phyloP scores from a whole-genome alignment of 768 basidiomycete genomes.

The Phanerochaete sordida region DNA sequence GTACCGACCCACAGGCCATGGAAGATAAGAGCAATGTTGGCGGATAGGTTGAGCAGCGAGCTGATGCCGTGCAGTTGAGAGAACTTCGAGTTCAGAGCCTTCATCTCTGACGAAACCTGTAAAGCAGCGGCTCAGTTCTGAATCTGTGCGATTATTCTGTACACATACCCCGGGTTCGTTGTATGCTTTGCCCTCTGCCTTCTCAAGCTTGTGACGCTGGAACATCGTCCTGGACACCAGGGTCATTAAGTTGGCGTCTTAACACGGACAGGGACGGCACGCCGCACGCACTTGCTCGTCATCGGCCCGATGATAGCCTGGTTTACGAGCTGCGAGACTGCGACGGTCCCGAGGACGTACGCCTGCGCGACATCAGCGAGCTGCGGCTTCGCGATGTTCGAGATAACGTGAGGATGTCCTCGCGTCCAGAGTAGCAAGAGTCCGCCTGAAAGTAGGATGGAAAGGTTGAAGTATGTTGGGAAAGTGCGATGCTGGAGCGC shows the following conservation, averaged over 20 bases:
- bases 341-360: slow-evolving; percentile 48
- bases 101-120: slow-evolving; percentile 68
- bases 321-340: slow-evolving; percentile 54
- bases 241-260: neutral
- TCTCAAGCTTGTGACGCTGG: slow-evolving; percentile 67
- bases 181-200: slow-evolving; percentile 65
- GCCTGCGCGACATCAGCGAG: slow-evolving; percentile 63
- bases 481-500: slow-evolving; percentile 71
- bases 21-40: slow-evolving; percentile 57
- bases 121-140: neutral
- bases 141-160: neutral
- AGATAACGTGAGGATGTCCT: slow-evolving; percentile 53
- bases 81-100: slow-evolving; percentile 64
- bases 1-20: slow-evolving; percentile 73
- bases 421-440: slow-evolving; percentile 58
- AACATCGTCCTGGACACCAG: slow-evolving; percentile 60
- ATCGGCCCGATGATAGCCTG: slow-evolving; percentile 68
- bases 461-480: slow-evolving; percentile 69
- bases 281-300: slow-evolving; percentile 55
- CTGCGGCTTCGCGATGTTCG: slow-evolving; percentile 41
- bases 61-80: slow-evolving; percentile 65
- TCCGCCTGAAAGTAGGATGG: slow-evolving; percentile 48
- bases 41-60: slow-evolving; percentile 59
- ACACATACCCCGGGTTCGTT: slow-evolving; percentile 59
- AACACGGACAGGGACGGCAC: slow-evolving; percentile 1